Base-by-base conservation (phyloP, 495 filamentous ascomycete genomes). In the Chlorociboria aeruginascens region DNA sequence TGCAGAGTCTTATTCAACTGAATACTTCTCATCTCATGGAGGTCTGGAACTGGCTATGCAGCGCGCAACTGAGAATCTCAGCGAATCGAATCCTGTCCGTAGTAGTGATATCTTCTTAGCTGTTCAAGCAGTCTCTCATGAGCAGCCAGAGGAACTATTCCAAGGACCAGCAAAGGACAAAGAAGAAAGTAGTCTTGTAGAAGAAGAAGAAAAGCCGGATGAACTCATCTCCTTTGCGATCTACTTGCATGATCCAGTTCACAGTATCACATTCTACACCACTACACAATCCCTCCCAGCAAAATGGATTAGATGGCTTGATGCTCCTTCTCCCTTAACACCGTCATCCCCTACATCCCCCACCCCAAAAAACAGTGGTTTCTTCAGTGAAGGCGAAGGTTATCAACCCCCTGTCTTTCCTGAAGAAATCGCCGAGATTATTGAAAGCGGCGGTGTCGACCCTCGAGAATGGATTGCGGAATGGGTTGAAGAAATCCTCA, bases 391-490 rank as follows among this genome's bases (percentile, higher is more conserved):
- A 12, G 51, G 46, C 17, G 47, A 53, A 20, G 14, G 39, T 32
- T 49, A 43, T 43, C 8, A 43, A 20, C 6, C 64, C 55, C 30
- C 67, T 63, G 40, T 61, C 16, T 67, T 92, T 8, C 92, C 90
- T 2, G 82, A 83, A 17, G 85, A 86, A 60, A 97, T 98, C 53
- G 72, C 73, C 1, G 84, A 92, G 62, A 93, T 97, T 51, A 76
- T 97, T 47, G 80, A 89, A 58, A 74, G 68, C 41, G 93, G 93
- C 13, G 92, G 89, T 32, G 84, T 96, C 2, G 92, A 98, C 62
- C 92, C 92, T 0, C 72, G 92, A 35, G 92, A 97, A 64, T 98
- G 92, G 92, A 85, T 94, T 32, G 81, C 89, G 0, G 93, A 97
- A 63, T 98, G 92, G 92, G 74, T 98, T 6, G 89, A 97, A 66